Evolutionary conservation across 1,284 basidiomycete species (phyloP).

Genomic region (Farysia itapuensis): DNA sequence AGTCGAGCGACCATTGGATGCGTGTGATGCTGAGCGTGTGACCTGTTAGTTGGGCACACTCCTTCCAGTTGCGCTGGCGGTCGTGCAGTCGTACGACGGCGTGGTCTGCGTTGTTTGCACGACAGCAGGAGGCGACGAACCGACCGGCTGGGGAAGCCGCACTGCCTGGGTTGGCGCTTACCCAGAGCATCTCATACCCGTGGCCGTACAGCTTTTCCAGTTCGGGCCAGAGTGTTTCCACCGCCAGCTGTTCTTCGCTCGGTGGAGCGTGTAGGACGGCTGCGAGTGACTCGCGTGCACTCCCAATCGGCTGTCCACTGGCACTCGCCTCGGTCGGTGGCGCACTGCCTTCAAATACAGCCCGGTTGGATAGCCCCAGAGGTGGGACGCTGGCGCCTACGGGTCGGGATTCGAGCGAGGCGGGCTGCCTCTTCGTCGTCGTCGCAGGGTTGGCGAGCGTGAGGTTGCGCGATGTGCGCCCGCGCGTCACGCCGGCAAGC

Average conservation of each 20-base stretch:
- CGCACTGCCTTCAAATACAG: slow-evolving; percentile 34
- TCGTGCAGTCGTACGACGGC: slow-evolving; percentile 85
- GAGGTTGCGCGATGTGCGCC: slow-evolving; percentile 10
- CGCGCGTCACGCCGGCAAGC: slow-evolving; percentile 12
- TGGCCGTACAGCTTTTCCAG: slow-evolving; percentile 96
- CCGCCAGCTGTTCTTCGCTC: slow-evolving; percentile 69
- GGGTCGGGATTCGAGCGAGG: slow-evolving; percentile 16
- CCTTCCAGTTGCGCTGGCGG: slow-evolving; percentile 67
- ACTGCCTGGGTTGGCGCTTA: slow-evolving; percentile 34
- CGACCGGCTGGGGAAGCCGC: slow-evolving; percentile 63
- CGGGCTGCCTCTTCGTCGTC: neutral
- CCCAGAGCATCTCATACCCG: slow-evolving; percentile 79
- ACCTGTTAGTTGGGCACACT: slow-evolving; percentile 73
- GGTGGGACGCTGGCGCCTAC: slow-evolving; percentile 53
- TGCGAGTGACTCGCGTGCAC: slow-evolving; percentile 24
- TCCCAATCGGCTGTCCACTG: slow-evolving; percentile 38
- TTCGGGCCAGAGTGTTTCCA: slow-evolving; percentile 92
- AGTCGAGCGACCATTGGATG: slow-evolving; percentile 83
- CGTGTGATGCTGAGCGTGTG: slow-evolving; percentile 87
- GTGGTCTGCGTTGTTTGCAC: slow-evolving; percentile 81
- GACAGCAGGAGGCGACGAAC: slow-evolving; percentile 87
- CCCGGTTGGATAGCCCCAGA: slow-evolving; percentile 54
- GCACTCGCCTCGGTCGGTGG: slow-evolving; percentile 22
- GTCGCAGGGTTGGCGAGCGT: slow-evolving; percentile 4
- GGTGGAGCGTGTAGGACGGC: slow-evolving; percentile 59